phyloP scores from a whole-genome alignment of 495 filamentous ascomycete species.

The Cryomyces antarcticus region DNA sequence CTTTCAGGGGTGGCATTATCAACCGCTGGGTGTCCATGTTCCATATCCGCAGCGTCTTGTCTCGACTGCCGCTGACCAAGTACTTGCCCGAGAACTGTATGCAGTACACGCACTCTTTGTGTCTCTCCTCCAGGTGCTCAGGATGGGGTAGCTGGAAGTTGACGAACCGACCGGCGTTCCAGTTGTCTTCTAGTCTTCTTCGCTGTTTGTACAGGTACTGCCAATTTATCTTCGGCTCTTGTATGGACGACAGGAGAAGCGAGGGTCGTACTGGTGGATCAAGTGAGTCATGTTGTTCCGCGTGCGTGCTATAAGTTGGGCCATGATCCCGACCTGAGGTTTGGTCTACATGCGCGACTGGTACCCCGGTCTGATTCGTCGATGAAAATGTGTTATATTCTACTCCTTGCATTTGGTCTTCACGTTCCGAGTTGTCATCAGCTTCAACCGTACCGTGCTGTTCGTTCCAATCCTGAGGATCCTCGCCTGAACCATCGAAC shows the following conservation, averaged over 20 bases:
- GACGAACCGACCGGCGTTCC: constrained; percentile 57
- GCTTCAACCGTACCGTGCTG: constrained; percentile 23
- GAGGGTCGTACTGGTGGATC: constrained; percentile 8
- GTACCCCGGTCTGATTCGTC: neutral
- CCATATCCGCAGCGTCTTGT: constrained; percentile 79
- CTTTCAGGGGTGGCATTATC: constrained; percentile 43
- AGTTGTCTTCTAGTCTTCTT: constrained; percentile 70
- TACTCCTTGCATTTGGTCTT: neutral
- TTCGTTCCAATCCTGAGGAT: constrained; percentile 12
- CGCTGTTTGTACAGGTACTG: constrained; percentile 80
- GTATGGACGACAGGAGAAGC: constrained; percentile 12
- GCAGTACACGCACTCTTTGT: constrained; percentile 85
- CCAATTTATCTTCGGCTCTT: constrained; percentile 47
- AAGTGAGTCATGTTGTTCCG: neutral
- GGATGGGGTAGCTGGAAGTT: constrained; percentile 86
- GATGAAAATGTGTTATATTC: neutral
- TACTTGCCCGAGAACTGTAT: constrained; percentile 71
- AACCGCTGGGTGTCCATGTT: constrained; percentile 64
- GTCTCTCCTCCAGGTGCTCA: constrained; percentile 58
- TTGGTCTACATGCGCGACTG: neutral
- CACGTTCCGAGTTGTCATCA: constrained; percentile 17
- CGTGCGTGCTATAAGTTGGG: no score
- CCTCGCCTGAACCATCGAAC: constrained; percentile 8
- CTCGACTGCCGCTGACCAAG: constrained; percentile 83
- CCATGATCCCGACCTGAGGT: neutral